A percentile compares a stretch with the other conserved stretches of the same genome.
phyloP scores from a whole-genome alignment of 1,139 yeast species.

The Zygosaccharomyces pseudobailii region DNA sequence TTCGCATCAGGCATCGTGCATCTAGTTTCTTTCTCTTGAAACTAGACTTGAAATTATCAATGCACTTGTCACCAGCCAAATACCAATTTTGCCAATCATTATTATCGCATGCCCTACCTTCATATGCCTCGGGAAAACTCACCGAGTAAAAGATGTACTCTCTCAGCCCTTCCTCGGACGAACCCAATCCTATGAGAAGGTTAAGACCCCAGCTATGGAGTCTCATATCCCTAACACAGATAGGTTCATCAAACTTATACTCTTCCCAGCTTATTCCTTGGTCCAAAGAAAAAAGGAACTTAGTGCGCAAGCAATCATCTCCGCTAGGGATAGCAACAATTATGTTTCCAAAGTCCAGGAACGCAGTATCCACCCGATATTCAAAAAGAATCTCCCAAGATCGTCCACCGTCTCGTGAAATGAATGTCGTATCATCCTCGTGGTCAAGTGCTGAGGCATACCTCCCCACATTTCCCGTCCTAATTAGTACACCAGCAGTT shows the following conservation, averaged over 20 bases:
- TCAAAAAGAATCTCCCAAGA: constrained; percentile 59
- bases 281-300: constrained; percentile 58
- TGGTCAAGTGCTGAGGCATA: constrained; percentile 26
- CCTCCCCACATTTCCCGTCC: constrained; percentile 51
- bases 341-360: constrained; percentile 79
- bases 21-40: constrained; percentile 64
- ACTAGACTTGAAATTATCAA: constrained; percentile 67
- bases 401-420: constrained; percentile 76
- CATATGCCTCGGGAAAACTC: constrained; percentile 59
- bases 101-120: constrained; percentile 46
- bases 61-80: constrained; percentile 54
- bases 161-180: background rate
- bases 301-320: constrained; percentile 28
- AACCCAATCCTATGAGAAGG: constrained; percentile 52
- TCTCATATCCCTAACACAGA: constrained; percentile 45
- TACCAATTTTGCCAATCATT: constrained; percentile 64
- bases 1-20: constrained; percentile 64
- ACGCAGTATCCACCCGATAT: constrained; percentile 52
- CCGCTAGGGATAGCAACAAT: constrained; percentile 50
- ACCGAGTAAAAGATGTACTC: constrained; percentile 40
- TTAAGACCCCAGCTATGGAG: constrained; percentile 70
- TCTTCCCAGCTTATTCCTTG: constrained; percentile 67
- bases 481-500: constrained; percentile 69
- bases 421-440: constrained; percentile 41
- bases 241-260: constrained; percentile 42